Evolutionary conservation across 1,284 basidiomycete genomes (phyloP).

Genomic region (Rhodotorula sp.): DNA sequence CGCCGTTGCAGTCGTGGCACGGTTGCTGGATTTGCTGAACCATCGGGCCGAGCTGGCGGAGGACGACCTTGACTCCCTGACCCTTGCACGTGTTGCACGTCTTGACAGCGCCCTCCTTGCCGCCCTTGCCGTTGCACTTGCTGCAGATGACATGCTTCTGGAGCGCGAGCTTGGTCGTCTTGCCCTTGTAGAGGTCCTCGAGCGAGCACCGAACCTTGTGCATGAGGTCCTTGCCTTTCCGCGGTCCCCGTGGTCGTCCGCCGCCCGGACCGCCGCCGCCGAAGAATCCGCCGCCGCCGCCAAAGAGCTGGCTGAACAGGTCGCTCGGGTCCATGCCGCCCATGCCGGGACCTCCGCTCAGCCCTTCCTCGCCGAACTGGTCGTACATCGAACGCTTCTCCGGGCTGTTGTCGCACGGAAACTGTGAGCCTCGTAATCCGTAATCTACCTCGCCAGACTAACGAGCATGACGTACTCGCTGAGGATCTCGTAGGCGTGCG

Average conservation of each 20-base stretch:
- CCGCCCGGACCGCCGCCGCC: constrained; percentile 60
- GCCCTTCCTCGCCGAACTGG: constrained; percentile 86
- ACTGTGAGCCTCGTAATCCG: neutral
- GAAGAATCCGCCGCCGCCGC: constrained; percentile 56
- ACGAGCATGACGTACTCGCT: constrained; percentile 59
- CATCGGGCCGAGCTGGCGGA: constrained; percentile 99
- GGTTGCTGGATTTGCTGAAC: constrained; percentile 97
- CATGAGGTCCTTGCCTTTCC: constrained; percentile 96
- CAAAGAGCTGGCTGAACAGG: constrained; percentile 96
- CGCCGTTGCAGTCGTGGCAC: constrained; percentile 88
- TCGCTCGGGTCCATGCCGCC: constrained; percentile 91
- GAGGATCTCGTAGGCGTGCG: constrained; percentile 73
- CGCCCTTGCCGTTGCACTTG: constrained; percentile 93
- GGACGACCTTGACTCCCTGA: constrained; percentile 84
- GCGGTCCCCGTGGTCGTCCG: constrained; percentile 72
- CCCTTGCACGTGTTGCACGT: constrained; percentile 78
- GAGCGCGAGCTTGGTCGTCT: constrained; percentile 94
- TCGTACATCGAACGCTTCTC: constrained; percentile 63
- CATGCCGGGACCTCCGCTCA: constrained; percentile 78
- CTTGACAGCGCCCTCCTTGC: constrained; percentile 93
- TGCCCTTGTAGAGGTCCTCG: constrained; percentile 98
- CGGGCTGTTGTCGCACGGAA: neutral
- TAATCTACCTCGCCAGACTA: neutral
- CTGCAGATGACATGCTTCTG: constrained; percentile 92
- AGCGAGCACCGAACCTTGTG: constrained; percentile 94